Base-by-base conservation (phyloP, 768 basidiomycete species). In the Hortiboletus flavorubellus region DNA sequence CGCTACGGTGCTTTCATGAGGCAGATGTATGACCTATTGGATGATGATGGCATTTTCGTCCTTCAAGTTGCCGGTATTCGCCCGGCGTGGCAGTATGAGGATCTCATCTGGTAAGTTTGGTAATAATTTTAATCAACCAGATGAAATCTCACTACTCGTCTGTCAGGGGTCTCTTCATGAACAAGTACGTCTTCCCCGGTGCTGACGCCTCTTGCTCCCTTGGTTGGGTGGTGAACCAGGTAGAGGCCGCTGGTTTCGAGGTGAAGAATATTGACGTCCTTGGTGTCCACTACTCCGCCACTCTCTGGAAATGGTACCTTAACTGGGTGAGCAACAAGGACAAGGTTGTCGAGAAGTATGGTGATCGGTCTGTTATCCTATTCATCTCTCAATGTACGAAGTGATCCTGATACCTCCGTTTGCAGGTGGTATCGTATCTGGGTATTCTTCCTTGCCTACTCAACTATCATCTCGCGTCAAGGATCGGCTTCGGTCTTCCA, bases 131-230 rank as follows among this genome's bases (percentile, higher is more conserved):
- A 4, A 5, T 30, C 7, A 2, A 29, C 2, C 18, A 29, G 3
- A 5, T 4, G 12, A 1, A 31, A 14, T 47, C 53, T 58, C n/a
- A 63, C 53, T 0, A 16, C 1, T 18, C 9, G 5, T n/a, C 30
- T 0, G 18, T 6, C 39, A 89, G 88, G 91, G 94, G 93, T 61
- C 80, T 95, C 23, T 96, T 95, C 78, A 95, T 95, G 93, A 95
- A 91, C 83, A 94, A 94, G 67, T 98, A 99, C 62, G 76, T 99
- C 68, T 99, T 99, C 87, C 96, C 97, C 43, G 96, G 96, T 68
- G 97, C 96, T 4, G 97, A 99, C 65, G 97, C 97, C 0, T 92
- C 88, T 3, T 93, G 93, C 72, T 91, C 95, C 18, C 86, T 98
- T 31, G 92, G 90, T 39, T 98, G 96, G 96, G 93, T 97, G 53